These are phyloP conservation scores for Chamaecyparis obtusa DNA, from an alignment of 75 land plant species.

Conservation along the genomic window DNA sequence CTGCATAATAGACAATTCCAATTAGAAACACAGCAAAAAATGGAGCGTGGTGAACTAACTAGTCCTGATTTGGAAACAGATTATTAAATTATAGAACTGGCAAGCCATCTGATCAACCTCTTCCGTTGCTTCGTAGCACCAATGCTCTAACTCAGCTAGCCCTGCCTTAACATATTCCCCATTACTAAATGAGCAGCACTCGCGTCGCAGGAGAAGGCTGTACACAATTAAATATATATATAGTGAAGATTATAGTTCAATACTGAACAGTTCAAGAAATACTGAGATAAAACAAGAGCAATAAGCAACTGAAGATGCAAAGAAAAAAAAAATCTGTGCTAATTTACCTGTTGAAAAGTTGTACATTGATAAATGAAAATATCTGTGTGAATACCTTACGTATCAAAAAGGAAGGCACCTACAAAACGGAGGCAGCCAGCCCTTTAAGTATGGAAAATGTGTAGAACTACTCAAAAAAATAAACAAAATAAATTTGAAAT, in stretches of 20 bases:
- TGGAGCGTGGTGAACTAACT: not conserved
- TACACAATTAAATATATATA: not conserved
- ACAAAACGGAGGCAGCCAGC: not conserved
- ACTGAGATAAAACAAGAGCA: not conserved
- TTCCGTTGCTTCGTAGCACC: constrained; percentile 92
- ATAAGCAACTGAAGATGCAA: constrained; percentile 4
- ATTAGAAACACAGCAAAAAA: not conserved
- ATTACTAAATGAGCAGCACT: constrained; percentile 97
- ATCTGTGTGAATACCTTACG: constrained; percentile 67
- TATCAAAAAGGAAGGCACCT: constrained; percentile 68
- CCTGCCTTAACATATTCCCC: constrained; percentile 98
- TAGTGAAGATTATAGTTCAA: not conserved
- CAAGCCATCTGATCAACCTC: constrained; percentile 33
- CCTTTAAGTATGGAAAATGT: not conserved
- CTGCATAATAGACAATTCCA: constrained; percentile 30
- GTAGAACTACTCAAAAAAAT: not conserved
- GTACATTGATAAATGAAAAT: constrained; percentile 76
- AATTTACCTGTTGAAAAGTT: constrained; percentile 66
- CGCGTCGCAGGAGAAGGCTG: constrained; percentile 87
- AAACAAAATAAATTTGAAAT: not conserved
- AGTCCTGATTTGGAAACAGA: not conserved
- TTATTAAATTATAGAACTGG: not conserved
- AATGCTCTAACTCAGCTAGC: constrained; percentile 87
- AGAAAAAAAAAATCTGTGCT: not conserved
- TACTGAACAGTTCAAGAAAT: not conserved